Evolutionary conservation across 768 basidiomycete genomes (phyloP), one percentile per base, ranked within the genome.

Genomic region (Fistulinella prunicolor): DNA sequence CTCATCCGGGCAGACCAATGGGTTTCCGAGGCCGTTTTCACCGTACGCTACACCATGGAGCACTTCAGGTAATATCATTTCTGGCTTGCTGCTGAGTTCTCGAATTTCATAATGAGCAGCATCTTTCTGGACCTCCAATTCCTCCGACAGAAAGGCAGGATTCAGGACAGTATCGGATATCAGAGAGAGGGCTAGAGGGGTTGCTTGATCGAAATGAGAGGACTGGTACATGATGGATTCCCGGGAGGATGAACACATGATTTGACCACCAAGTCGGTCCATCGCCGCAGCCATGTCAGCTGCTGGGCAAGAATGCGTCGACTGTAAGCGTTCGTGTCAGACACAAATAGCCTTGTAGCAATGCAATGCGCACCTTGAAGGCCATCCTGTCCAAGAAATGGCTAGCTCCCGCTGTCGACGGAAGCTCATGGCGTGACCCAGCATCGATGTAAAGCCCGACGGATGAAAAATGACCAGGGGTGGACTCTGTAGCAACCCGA

Each of bases 151-250:
- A 65, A 96, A 83, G 1, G 82, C 70, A 9, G 96, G 82, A 61
- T 91, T 82, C 46, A 86, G 75, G 41, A 90, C 84, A 14, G 94
- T 95, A 67, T 97, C 94, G 28, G 94, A 81, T 50, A 99, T 90
- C 53, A 98, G 80, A 22, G 87, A 86, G 42, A 99, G 65, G 10
- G 93, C 92, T 7, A 83, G 75, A 1, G 89, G 82, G 2, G 94
- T 90, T 34, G 82, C 83, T 51, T 82, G 74, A 56, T 92, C 83
- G 62, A 94, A 94, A 65, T 95, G 88, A 32, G 93, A 91, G 10
- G 95, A 95, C 69, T 98, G 96, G 65, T 98, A 99, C 88, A 96
- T 91, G 62, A 97, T 93, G 19, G 91, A 81, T 66, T 99, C 96
- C 38, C 96, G 78, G 2, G 92, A 86, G 16, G 92, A 89, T 16